Evolutionary conservation across 2,329 filamentous ascomycete genomes (phyloP).

Genomic region (Aspergillus tubingensis): DNA sequence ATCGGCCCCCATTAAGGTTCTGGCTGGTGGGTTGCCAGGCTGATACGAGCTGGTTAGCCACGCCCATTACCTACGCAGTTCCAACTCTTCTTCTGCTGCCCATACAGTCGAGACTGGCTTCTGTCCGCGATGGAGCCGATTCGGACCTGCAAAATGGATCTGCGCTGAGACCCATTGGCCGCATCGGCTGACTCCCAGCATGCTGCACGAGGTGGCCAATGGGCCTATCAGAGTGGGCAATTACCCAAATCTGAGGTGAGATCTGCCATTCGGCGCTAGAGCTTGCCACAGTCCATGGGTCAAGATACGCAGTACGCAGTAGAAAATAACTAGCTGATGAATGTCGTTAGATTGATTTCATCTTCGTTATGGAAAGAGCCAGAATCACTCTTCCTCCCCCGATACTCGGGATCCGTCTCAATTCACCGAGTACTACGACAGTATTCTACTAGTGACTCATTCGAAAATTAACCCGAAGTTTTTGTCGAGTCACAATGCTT

Average conservation of each 20-base stretch:
- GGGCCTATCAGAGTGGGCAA: neutral
- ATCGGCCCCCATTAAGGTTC: slow-evolving; percentile 10
- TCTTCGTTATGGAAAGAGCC: neutral
- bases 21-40: neutral
- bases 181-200: neutral
- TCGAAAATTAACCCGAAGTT: neutral
- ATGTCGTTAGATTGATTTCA: too few relatives aligned
- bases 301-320: neutral
- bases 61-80: neutral
- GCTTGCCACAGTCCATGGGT: neutral
- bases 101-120: neutral
- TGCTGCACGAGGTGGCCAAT: neutral
- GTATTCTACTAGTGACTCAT: neutral
- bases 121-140: neutral
- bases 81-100: neutral
- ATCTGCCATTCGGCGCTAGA: neutral
- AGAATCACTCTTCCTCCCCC: neutral
- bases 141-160: neutral
- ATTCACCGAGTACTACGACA: neutral
- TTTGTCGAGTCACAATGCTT: neutral
- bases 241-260: slow-evolving; percentile 6
- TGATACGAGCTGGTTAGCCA: slow-evolving; percentile 3
- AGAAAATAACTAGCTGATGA: too few relatives aligned
- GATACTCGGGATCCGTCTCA: neutral
- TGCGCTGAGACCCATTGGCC: neutral